Base-by-base conservation (phyloP, 2,329 filamentous ascomycete genomes). In the Monosporascus sp. region DNA sequence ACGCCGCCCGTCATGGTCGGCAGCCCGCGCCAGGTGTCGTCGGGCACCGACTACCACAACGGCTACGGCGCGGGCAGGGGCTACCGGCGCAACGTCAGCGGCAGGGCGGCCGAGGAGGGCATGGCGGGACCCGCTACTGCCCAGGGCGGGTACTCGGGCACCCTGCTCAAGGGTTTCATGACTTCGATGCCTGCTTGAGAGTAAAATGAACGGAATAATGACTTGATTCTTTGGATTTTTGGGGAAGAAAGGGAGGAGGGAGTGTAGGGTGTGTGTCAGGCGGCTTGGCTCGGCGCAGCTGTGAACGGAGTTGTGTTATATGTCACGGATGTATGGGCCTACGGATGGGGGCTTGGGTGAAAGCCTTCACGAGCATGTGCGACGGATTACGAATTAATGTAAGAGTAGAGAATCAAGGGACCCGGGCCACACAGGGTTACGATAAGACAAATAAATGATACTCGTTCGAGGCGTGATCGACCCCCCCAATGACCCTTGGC, bases 101-200 rank as follows among this genome's bases (percentile, higher is more conserved):
- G 88, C 1, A 89, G 88, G 73, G 70, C 84, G 52, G 87, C 79
- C 0, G 88, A 91, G 66, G 88, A 92, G 65, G 88, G 88, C 2
- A 72, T 79, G 47, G 82, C 70, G 3, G 73, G 70, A 31, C 64
- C 67, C 45, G 39, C 22, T 46, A 24, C 43, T 46, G 24, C 43
- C 20, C 22, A 24, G 9, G 43, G 43, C n/a, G 43, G 39, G n/a
- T 46, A 25, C 20, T 27, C 43, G 43, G 7, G 43, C n/a, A 31
- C 20, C 14, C 24, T 46, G 6, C 22, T 46, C 3, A 46, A 46
- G 43, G 43, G 43, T 22, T 11, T 46, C 43, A 27, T 46, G 43
- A 1, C 43, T 46, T 46, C 43, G 22, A 46, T 46, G 43, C 43
- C 43, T 25, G 11, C 22, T 22, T 46, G 43, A 27, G 31, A 14